Conservation (phyloP, 73 alveolate species). For the Paramecium primaurelia region DNA sequence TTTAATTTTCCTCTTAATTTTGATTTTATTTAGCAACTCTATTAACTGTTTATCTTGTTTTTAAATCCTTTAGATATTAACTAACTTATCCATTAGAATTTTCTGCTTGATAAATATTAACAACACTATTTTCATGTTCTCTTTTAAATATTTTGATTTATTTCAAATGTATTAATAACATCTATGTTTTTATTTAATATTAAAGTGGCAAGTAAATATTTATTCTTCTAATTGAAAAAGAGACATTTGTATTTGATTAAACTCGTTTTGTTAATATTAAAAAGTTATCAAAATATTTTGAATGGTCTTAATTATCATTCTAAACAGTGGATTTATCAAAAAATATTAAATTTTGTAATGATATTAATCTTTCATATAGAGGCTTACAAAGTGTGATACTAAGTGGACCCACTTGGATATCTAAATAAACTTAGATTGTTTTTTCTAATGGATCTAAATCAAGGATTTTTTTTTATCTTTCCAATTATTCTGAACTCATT, state of each 20-base stretch:
- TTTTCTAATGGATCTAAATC: constrained; percentile 44
- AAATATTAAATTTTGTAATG: not conserved
- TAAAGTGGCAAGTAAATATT: constrained; percentile 29
- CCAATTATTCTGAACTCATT: constrained; percentile 43
- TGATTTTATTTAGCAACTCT: not conserved
- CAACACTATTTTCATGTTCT: constrained; percentile 41
- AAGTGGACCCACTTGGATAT: not conserved
- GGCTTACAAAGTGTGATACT: constrained; percentile 36
- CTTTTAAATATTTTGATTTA: constrained; percentile 45
- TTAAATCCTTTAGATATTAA: constrained; percentile 1
- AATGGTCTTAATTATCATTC: not conserved
- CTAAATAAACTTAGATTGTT: constrained; percentile 26
- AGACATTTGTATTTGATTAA: constrained; percentile 18
- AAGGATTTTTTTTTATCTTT: constrained; percentile 2
- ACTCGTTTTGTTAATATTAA: constrained; percentile 21
- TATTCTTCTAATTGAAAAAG: not conserved
- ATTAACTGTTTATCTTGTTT: constrained; percentile 17
- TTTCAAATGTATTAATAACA: constrained; percentile 11
- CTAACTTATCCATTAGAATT: constrained; percentile 32
- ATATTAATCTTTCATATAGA: constrained; percentile 23
- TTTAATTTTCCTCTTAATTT: constrained; percentile 1
- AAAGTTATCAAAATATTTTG: constrained; percentile 26
- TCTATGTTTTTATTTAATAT: not conserved
- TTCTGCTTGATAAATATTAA: not conserved
- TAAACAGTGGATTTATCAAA: not conserved